A percentile compares a stretch with the other conserved stretches of the same genome.
phyloP scores from a whole-genome alignment of 2,329 filamentous ascomycete species.

The Talaromyces sp. region DNA sequence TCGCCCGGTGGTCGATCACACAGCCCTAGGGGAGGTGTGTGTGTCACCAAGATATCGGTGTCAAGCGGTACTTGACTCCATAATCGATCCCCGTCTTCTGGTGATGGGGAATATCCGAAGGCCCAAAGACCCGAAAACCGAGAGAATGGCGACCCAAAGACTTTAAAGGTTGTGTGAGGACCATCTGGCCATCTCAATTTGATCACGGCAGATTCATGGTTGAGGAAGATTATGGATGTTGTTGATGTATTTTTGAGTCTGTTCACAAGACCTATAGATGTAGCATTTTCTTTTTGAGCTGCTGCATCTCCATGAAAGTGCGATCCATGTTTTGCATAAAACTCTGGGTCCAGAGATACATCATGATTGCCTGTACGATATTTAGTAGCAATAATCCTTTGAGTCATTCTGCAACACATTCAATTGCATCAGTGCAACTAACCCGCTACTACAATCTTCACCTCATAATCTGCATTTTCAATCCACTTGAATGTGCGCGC shows the following conservation, averaged over 20 bases:
- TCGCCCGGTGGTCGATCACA: constrained; percentile 39
- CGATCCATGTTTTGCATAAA: constrained; percentile 41
- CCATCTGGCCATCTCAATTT: constrained; percentile 42
- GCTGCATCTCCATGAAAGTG: constrained; percentile 44
- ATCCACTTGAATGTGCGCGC: constrained; percentile 51
- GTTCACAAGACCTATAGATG: constrained; percentile 41
- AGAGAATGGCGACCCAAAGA: constrained; percentile 57
- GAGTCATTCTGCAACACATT: neutral
- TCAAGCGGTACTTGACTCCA: constrained; percentile 50
- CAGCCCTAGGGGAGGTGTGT: constrained; percentile 50
- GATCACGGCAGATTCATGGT: constrained; percentile 45
- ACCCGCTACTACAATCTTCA: constrained; percentile 54
- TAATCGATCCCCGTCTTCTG: constrained; percentile 34
- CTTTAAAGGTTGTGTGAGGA: constrained; percentile 46
- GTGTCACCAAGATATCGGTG: constrained; percentile 52
- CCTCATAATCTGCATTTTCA: constrained; percentile 48
- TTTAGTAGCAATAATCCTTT: neutral
- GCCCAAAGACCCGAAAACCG: constrained; percentile 48
- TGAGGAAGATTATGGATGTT: constrained; percentile 47
- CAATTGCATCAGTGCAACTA: constrained; percentile 15
- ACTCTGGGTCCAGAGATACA: constrained; percentile 48
- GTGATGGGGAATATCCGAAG: constrained; percentile 48
- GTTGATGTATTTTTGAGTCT: constrained; percentile 23
- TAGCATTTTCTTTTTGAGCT: constrained; percentile 30
- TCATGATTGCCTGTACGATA: constrained; percentile 53